Base-by-base conservation (phyloP, 495 filamentous ascomycete species). In the Beverwykella pulmonaria region DNA sequence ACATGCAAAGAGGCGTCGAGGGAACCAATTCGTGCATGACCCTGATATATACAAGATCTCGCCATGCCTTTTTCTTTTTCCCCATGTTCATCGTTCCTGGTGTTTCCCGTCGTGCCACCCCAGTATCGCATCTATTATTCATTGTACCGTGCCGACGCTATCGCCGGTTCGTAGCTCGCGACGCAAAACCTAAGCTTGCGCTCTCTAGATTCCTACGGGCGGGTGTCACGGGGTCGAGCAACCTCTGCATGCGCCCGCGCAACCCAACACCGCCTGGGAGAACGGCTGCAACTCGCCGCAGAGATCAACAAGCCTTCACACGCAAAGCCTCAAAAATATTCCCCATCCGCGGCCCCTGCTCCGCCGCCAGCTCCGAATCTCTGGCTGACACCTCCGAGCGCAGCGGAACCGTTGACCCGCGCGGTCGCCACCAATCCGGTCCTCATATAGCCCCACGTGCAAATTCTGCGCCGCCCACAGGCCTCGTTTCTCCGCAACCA, bases 401-500 rank as follows among this genome's bases (percentile, higher is more conserved):
- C 25, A 29, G 52, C 52, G 29, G 52, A 36, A 30, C 32, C 52
- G 59, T 32, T 27, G 39, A 7, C 39, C 39, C 5, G 39, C 5
- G 12, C 26, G 12, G 32, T 25, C 61, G 39, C 46, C 61, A 41
- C 61, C 67, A 65, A 57, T 70, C 62, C 49, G 4, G 26, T 23
- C 7, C 7, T 23, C 30, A 25, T 30, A 29, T 19, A 30, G 12
- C 10, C 63, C 68, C 68, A 66, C 68, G 68, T 67, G 63, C 68
- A 53, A 23, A 59, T 20, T 70, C 47, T 58, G 60, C 61, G 12
- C 54, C 48, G 12, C 44, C 32, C 46, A 63, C 44, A 64, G 59
- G 60, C 34, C 15, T 23, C 20, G 25, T 23, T 36, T 10, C 48
- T 26, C 48, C 3, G 32, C 50, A 30, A 44, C 14, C 57, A 92